These are phyloP conservation scores for Fraxinus cuspidata DNA, from an alignment of 257 asterid species.

Conservation along the genomic window DNA sequence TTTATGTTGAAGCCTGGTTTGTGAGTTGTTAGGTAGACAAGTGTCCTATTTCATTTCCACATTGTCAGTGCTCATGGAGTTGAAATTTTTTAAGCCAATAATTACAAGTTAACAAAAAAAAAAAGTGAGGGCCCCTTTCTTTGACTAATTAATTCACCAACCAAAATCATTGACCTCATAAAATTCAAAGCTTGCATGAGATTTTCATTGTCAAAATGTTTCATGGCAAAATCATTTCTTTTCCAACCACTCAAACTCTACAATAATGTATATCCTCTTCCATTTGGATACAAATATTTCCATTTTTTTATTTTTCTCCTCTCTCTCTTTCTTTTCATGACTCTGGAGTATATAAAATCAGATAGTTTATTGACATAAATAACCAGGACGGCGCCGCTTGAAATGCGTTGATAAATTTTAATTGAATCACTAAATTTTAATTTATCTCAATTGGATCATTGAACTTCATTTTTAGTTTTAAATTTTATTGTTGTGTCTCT, in stretches of 20 bases:
- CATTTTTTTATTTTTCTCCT: not conserved
- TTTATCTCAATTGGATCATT: no score
- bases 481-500: no score
- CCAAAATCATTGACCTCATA: conserved; percentile 3
- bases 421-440: no score
- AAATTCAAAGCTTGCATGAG: conserved; percentile 26
- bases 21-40: not conserved
- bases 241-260: not conserved
- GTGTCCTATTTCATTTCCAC: not conserved
- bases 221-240: conserved; percentile 8
- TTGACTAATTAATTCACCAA: conserved; percentile 2
- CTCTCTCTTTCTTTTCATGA: not conserved
- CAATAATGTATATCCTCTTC: not conserved
- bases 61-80: not conserved
- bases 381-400: no score
- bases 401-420: no score
- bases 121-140: not conserved
- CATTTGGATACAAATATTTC: not conserved
- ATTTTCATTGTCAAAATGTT: conserved; percentile 11
- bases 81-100: not conserved
- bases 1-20: not conserved
- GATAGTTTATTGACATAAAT: no score
- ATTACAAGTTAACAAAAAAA: not conserved
- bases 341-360: not conserved
- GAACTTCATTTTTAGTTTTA: no score